Percentiles rank a stretch among this genome's conserved stretches.
Conservation (phyloP, 2,329 filamentous ascomycete genomes). For the Stachybotrys chartarum region DNA sequence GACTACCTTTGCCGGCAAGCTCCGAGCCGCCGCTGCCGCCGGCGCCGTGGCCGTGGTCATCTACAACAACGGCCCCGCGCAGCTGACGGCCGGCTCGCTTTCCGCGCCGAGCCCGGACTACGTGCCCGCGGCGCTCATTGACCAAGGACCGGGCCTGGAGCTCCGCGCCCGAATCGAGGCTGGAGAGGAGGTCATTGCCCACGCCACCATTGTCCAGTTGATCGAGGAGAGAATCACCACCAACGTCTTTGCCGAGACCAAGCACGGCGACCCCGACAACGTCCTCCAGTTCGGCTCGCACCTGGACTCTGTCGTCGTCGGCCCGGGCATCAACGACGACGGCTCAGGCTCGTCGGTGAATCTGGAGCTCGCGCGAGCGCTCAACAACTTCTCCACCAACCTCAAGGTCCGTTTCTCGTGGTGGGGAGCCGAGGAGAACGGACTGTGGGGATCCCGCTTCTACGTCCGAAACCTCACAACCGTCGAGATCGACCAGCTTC, state of each 20-base stretch:
- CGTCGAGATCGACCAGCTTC: slow-evolving; percentile 23
- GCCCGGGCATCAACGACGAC: slow-evolving; percentile 39
- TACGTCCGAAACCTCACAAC: slow-evolving; percentile 28
- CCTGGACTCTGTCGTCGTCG: slow-evolving; percentile 34
- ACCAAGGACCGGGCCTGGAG: slow-evolving; percentile 18
- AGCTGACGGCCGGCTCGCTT: slow-evolving; percentile 21
- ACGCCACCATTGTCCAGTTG: slow-evolving; percentile 25
- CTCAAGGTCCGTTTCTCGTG: slow-evolving; percentile 33
- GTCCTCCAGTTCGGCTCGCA: slow-evolving; percentile 35
- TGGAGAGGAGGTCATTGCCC: slow-evolving; percentile 23
- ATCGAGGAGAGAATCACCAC: slow-evolving; percentile 31
- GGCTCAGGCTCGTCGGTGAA: slow-evolving; percentile 33
- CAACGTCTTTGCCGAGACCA: slow-evolving; percentile 39
- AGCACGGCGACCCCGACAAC: slow-evolving; percentile 32
- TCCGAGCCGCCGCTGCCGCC: slow-evolving; percentile 19
- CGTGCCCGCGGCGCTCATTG: slow-evolving; percentile 19
- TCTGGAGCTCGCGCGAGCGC: slow-evolving; percentile 31
- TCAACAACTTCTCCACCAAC: slow-evolving; percentile 25
- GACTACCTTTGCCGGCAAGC: slow-evolving; percentile 21
- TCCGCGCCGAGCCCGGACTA: slow-evolving; percentile 18
- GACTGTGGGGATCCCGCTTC: slow-evolving; percentile 24
- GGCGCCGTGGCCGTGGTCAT: slow-evolving; percentile 21
- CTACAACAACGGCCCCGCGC: slow-evolving; percentile 20
- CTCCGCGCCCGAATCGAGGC: slow-evolving; percentile 21
- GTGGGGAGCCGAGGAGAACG: slow-evolving; percentile 39